Evolutionary conservation across 2,329 filamentous ascomycete genomes (phyloP), one percentile per base, ranked within the genome.

Genomic region (Arthroderma sp.): DNA sequence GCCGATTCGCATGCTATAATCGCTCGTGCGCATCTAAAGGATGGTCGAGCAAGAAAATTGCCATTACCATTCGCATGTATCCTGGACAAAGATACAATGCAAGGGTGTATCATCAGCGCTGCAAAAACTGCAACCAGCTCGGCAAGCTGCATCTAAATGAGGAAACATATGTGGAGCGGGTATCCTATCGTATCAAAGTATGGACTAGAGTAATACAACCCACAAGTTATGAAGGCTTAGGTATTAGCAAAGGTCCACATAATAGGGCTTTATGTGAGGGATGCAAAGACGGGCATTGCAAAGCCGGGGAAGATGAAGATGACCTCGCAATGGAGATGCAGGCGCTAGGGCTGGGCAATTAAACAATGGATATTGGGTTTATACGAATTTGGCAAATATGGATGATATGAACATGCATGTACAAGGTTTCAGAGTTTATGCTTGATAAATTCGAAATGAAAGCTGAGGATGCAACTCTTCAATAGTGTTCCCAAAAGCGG

Each of bases 61-160:
- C 66, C 15, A 64, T 68, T 36, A 66, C 59, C 0, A 68, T 70
- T 37, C 60, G 65, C 22, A 55, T 64, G 52, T 70, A 68, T 52
- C 37, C 49, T 3, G 52, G 45, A 10, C 8, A 52, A 33, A 52
- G 52, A 54, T 71, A 71, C 49, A 71, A 70, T 50, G 66, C 64
- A 38, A 54, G 62, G 46, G 65, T 71, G 37, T 71, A 69, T 50
- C 55, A 65, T 49, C 65, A 69, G 52, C 57, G 59, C 5, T 70
- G 64, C 51, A 60, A 57, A 43, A 10, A 8, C 9, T 69, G 65
- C 51, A 50, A 60, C 7, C 29, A 10, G n/a, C 52, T 66, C 0
- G 59, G 62, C 43, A 49, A 56, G 37, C 63, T 63, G 11, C 29
- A 50, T 29, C 49, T 66, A 31, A 57, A 68, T 51, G 46, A 58